Base-by-base conservation (phyloP, 2,329 filamentous ascomycete species). In the Nannizziopsis arthrosporioides region DNA sequence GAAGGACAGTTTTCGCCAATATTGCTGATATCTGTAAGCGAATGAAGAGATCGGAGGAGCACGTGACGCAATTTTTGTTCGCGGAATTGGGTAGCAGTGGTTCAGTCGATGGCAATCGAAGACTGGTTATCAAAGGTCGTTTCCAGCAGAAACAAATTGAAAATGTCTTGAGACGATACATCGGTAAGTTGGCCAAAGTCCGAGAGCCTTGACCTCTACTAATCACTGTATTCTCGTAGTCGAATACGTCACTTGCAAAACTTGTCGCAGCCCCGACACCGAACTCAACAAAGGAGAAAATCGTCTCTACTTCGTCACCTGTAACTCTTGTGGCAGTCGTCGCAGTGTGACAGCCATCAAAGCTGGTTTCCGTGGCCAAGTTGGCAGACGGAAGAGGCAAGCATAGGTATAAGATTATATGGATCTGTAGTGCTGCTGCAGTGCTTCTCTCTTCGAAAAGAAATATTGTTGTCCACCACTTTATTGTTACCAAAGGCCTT, bases 131-230 rank as follows among this genome's bases (percentile, higher is more conserved):
- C 78, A 95, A 94, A 78, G 92, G 92, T 76, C 86, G 92, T 64
- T 98, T 98, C 84, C 90, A 96, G 71, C 90, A 96, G 74, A 95
- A 95, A 74, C 90, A 96, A 75, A 89, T 96, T 64, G 92, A 98
- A 75, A 94, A 93, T 70, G 88, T 96, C 46, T 72, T 96, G 65
- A 78, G 90, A 72, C 85, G 90, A 75, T 94, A 94, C 69, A 95
- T 94, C 66, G 85, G 84, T 87, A 73, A 68, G 80, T 76, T 14
- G 22, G 54, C 7, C 22, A 27, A 27, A 27, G n/a, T 48, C 11
- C 15, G 35, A 30, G 6, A 30, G 10, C 19, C 30, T 19, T 31
- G 40, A 14, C 6, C 10, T 32, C 36, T 47, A n/a, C 42, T 53
- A 47, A 52, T 49, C 37, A n/a, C 11, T 41, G 50, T 5, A 14